Evolutionary conservation across 495 filamentous ascomycete species (phyloP).

Genomic region (Neurospora sp.): DNA sequence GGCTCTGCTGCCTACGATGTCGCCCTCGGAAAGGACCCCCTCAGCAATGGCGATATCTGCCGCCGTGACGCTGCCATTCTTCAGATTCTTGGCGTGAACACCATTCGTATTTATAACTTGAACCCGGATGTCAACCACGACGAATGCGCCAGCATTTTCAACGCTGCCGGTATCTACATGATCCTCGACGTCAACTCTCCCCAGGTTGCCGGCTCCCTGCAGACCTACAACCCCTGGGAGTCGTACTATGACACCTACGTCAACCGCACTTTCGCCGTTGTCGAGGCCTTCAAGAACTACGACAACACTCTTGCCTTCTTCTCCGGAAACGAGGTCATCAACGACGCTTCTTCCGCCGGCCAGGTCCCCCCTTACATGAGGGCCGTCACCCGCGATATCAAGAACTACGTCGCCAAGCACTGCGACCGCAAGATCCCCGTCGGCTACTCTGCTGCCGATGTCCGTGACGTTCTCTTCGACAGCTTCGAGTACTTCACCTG

Average conservation of each 20-base stretch:
- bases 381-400: slow-evolving; percentile 73
- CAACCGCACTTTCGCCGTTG: slow-evolving; percentile 74
- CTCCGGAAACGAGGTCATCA: slow-evolving; percentile 88
- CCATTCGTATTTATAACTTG: slow-evolving; percentile 90
- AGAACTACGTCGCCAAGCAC: slow-evolving; percentile 57
- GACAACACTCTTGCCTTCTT: slow-evolving; percentile 91
- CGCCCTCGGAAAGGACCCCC: slow-evolving; percentile 51
- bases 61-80: slow-evolving; percentile 86
- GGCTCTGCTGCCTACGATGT: slow-evolving; percentile 71
- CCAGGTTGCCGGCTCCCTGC: slow-evolving; percentile 62
- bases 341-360: slow-evolving; percentile 44
- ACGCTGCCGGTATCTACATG: slow-evolving; percentile 54
- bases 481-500: slow-evolving; percentile 81
- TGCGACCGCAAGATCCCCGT: slow-evolving; percentile 32
- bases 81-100: slow-evolving; percentile 75
- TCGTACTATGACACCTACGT: slow-evolving; percentile 71
- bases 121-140: slow-evolving; percentile 79
- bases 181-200: slow-evolving; percentile 86
- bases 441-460: slow-evolving; percentile 75
- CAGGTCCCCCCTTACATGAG: slow-evolving; percentile 62
- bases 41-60: slow-evolving; percentile 66
- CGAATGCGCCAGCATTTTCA: slow-evolving; percentile 84
- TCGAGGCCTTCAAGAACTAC: slow-evolving; percentile 90
- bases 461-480: slow-evolving; percentile 67
- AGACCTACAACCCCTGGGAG: slow-evolving; percentile 55